Conservation (phyloP, 306 rosid species). For the Cotoneaster glaucophyllus region DNA sequence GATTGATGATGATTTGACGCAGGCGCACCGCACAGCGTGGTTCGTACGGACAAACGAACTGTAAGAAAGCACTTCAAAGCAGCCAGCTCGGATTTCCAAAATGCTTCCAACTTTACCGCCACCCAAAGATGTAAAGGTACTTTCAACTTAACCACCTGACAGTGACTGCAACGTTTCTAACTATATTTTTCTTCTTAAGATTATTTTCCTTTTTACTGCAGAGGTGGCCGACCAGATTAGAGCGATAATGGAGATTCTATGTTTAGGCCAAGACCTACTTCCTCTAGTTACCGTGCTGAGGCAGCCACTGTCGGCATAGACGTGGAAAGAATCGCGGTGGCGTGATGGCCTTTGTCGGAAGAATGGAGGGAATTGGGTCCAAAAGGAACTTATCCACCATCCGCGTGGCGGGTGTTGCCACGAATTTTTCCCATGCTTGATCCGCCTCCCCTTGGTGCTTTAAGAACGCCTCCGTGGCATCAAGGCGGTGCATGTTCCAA, state of each 20-base stretch:
- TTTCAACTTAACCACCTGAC: not conserved
- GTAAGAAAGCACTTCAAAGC: too few species aligned
- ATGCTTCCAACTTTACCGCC: conserved; percentile 26
- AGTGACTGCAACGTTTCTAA: not conserved
- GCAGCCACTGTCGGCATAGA: conserved; percentile 13
- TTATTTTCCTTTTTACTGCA: too few species aligned
- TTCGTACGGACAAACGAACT: conserved; percentile 7
- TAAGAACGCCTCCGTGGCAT: conserved; percentile 34
- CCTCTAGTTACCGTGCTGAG: conserved; percentile 1
- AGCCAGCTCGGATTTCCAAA: conserved; percentile 22
- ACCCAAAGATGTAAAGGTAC: conserved; percentile 2
- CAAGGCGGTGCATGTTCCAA: conserved; percentile 29
- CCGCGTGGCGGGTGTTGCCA: conserved; percentile 14
- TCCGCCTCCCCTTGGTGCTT: conserved; percentile 5
- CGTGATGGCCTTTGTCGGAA: not conserved
- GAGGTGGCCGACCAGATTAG: not conserved
- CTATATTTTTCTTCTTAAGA: not conserved
- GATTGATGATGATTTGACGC: conserved; percentile 19
- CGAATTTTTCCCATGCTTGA: conserved; percentile 27
- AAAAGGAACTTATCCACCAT: conserved; percentile 17
- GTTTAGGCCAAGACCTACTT: not conserved
- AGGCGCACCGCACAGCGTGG: conserved; percentile 11
- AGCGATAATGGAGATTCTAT: not conserved
- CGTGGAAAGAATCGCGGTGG: not conserved
- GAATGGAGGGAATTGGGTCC: not conserved